Percentiles rank a stretch among this genome's conserved stretches.
phyloP scores from a whole-genome alignment of 495 filamentous ascomycete genomes.

The Barbatosphaeria neglecta region DNA sequence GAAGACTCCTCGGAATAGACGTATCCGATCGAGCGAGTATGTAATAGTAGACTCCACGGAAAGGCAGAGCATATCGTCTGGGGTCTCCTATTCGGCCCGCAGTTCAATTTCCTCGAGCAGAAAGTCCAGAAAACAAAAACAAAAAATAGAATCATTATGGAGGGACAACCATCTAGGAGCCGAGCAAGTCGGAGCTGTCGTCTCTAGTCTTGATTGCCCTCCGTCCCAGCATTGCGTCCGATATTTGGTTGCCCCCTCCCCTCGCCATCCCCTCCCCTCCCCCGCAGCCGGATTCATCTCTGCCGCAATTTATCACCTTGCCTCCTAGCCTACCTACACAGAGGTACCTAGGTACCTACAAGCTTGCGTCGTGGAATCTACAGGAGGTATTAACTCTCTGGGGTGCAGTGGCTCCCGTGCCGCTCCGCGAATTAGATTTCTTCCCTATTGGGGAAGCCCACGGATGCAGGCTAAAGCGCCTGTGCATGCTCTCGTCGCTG shows the following conservation, averaged over 20 bases:
- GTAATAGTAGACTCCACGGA: no score
- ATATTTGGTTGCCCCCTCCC: slow-evolving; percentile 6
- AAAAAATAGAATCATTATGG: no score
- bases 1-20: no score
- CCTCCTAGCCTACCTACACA: no score
- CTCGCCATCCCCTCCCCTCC: neutral
- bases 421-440: neutral
- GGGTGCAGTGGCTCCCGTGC: neutral
- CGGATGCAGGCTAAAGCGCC: neutral
- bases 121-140: neutral
- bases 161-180: no score
- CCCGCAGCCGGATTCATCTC: neutral
- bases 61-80: no score
- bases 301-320: no score
- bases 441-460: neutral
- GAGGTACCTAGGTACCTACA: no score
- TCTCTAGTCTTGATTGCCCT: neutral
- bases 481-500: neutral
- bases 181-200: neutral
- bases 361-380: no score
- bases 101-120: neutral
- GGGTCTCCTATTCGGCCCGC: neutral
- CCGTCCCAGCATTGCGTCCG: slow-evolving; percentile 10
- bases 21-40: no score
- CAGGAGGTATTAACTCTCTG: no score